Evolutionary conservation across 1,139 yeast genomes (phyloP).

Genomic region (Blastobotrys persicus): DNA sequence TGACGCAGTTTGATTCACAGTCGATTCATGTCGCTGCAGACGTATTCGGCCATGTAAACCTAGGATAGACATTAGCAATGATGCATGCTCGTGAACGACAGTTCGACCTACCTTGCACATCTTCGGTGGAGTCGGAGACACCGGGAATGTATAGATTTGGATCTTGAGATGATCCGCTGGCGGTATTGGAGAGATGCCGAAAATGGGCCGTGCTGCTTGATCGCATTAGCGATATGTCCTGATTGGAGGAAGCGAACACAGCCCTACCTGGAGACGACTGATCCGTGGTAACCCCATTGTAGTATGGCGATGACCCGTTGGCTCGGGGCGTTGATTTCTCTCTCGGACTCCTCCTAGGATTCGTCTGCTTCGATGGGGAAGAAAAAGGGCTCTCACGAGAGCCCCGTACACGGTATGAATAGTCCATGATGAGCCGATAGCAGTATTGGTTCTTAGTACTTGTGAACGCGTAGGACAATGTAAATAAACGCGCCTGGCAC

Average conservation of each 20-base stretch:
- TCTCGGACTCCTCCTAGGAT: neutral
- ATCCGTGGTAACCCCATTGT: slow-evolving; percentile 1
- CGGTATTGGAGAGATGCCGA: slow-evolving; percentile 25
- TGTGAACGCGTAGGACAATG: neutral
- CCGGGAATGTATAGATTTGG: slow-evolving; percentile 34
- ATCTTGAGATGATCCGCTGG: slow-evolving; percentile 15
- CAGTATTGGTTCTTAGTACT: neutral
- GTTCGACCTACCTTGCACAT: slow-evolving; percentile 33
- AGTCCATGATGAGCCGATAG: neutral
- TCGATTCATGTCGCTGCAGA: slow-evolving; percentile 36
- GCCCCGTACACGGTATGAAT: neutral
- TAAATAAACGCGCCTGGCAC: neutral
- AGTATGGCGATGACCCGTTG: slow-evolving; percentile 1
- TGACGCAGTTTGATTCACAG: slow-evolving; percentile 30
- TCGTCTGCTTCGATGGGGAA: neutral
- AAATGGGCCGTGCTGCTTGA: slow-evolving; percentile 27
- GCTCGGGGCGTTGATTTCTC: neutral
- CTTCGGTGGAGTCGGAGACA: slow-evolving; percentile 36
- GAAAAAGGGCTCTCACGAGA: slow-evolving; percentile 1
- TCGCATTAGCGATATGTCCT: slow-evolving; percentile 22
- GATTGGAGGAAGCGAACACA: neutral
- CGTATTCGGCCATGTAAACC: slow-evolving; percentile 38
- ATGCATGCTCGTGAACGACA: slow-evolving; percentile 11
- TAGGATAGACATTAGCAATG: neutral
- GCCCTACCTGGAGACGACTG: neutral